These are phyloP conservation scores for Tylopilus orsonianus DNA, from an alignment of 1,284 basidiomycete genomes.

Conservation along the genomic window DNA sequence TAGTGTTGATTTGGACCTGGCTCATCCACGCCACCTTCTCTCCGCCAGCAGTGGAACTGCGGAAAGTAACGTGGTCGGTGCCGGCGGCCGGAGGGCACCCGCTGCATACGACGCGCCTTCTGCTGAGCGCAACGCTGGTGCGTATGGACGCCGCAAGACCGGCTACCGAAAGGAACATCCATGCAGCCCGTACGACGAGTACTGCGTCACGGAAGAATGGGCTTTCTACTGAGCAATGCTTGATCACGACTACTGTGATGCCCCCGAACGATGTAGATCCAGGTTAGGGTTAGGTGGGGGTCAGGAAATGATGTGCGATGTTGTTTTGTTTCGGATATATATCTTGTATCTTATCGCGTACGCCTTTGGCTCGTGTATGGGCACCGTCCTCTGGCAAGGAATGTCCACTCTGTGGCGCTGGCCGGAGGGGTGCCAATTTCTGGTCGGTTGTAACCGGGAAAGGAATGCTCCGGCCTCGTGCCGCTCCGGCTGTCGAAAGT, in stretches of 20 bases:
- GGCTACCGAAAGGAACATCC: constrained; percentile 43
- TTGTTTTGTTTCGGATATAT: constrained; percentile 14
- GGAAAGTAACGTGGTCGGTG: constrained; percentile 36
- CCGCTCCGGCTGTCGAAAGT: constrained; percentile 12
- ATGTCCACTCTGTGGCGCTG: constrained; percentile 2
- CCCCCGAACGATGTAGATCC: constrained; percentile 2
- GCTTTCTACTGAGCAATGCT: constrained; percentile 48
- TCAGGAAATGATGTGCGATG: constrained; percentile 15
- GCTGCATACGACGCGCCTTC: constrained; percentile 19
- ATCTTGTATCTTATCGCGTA: constrained; percentile 23
- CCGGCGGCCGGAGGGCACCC: constrained; percentile 30
- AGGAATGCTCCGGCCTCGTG: constrained; percentile 18
- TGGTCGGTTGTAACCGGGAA: constrained; percentile 18
- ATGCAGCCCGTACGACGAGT: constrained; percentile 57
- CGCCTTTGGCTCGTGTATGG: constrained; percentile 1
- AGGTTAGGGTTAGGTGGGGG: not conserved
- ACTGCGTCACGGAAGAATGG: constrained; percentile 75
- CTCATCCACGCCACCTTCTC: constrained; percentile 33
- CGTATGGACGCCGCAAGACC: constrained; percentile 37
- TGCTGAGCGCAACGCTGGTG: constrained; percentile 31
- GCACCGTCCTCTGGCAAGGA: constrained; percentile 19
- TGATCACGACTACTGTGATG: not conserved
- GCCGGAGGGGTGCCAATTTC: not conserved
- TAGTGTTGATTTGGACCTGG: constrained; percentile 30
- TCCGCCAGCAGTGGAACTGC: constrained; percentile 36